These are phyloP conservation scores for Malus hybrid DNA, from an alignment of 331 rosid genomes.

Conservation along the genomic window DNA sequence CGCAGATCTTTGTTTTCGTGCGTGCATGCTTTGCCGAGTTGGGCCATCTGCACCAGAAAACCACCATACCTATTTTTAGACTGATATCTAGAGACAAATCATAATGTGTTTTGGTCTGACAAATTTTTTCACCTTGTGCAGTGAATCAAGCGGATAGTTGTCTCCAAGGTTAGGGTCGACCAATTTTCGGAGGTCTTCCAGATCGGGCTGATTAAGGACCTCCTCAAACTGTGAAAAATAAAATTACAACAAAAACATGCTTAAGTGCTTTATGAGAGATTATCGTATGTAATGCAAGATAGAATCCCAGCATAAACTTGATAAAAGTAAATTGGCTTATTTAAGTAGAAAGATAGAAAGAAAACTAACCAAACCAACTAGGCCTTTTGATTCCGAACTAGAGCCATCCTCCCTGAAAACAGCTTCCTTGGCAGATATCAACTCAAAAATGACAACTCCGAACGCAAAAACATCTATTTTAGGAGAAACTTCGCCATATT, in stretches of 20 bases:
- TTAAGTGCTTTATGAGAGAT: neutral
- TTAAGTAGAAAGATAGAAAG: neutral
- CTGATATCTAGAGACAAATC: constrained; percentile 2
- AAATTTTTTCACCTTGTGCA: constrained; percentile 50
- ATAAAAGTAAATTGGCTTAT: neutral
- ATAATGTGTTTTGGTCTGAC: neutral
- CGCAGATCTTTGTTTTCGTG: constrained; percentile 57
- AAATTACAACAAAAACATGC: neutral
- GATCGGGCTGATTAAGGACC: constrained; percentile 38
- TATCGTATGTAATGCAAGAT: neutral
- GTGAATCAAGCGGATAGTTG: constrained; percentile 61
- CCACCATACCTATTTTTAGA: neutral
- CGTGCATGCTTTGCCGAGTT: constrained; percentile 71
- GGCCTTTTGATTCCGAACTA: constrained; percentile 47
- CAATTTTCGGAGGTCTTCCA: constrained; percentile 51
- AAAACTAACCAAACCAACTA: constrained; percentile 58
- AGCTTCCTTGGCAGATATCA: constrained; percentile 85
- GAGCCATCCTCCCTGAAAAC: constrained; percentile 35
- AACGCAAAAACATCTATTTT: constrained; percentile 83
- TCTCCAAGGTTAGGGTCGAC: constrained; percentile 79
- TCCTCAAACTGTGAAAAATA: constrained; percentile 61
- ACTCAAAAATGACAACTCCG: constrained; percentile 82
- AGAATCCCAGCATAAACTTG: neutral
- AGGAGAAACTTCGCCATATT: constrained; percentile 73
- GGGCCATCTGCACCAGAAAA: constrained; percentile 56